These are phyloP conservation scores for Boletus semigastroideus DNA, from an alignment of 1,284 basidiomycete species.

Conservation along the genomic window DNA sequence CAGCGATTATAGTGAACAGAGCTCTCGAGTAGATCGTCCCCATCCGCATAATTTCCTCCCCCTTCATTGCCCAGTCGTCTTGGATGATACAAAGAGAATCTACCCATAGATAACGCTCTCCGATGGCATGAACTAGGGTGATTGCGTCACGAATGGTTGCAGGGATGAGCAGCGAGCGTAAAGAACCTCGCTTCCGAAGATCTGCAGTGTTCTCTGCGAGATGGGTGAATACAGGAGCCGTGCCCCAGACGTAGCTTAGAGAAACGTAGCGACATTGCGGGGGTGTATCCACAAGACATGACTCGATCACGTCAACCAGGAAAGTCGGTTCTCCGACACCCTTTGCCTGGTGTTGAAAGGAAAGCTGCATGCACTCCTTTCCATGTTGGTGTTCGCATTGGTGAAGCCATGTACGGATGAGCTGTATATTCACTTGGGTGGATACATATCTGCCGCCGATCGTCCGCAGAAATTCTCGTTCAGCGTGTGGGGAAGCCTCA, in stretches of 20 bases:
- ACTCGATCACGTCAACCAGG: conserved; percentile 18
- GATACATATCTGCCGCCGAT: conserved; percentile 18
- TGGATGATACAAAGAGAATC: conserved; percentile 27
- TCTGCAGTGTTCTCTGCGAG: conserved; percentile 12
- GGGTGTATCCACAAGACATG: conserved; percentile 16
- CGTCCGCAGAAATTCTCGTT: conserved; percentile 8
- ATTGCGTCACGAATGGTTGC: conserved; percentile 25
- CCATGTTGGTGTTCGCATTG: conserved; percentile 17
- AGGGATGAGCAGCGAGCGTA: conserved; percentile 12
- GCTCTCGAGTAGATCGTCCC: conserved; percentile 19
- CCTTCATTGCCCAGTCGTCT: conserved; percentile 17
- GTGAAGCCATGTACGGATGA: conserved; percentile 19
- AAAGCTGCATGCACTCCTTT: conserved; percentile 6
- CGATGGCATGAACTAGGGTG: conserved; percentile 15
- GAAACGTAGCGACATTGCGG: conserved; percentile 20
- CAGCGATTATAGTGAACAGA: conserved; percentile 23
- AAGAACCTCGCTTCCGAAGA: conserved; percentile 6
- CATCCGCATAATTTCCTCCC: conserved; percentile 20
- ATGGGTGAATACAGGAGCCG: conserved; percentile 12
- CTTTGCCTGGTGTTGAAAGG: not conserved
- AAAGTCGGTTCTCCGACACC: conserved; percentile 1
- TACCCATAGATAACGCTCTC: conserved; percentile 27
- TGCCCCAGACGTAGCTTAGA: conserved; percentile 25
- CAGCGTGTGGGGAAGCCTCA: not conserved
- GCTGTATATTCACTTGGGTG: conserved; percentile 1